Evolutionary conservation across 2,329 filamentous ascomycete genomes (phyloP).

Genomic region (Cadophora sp.): DNA sequence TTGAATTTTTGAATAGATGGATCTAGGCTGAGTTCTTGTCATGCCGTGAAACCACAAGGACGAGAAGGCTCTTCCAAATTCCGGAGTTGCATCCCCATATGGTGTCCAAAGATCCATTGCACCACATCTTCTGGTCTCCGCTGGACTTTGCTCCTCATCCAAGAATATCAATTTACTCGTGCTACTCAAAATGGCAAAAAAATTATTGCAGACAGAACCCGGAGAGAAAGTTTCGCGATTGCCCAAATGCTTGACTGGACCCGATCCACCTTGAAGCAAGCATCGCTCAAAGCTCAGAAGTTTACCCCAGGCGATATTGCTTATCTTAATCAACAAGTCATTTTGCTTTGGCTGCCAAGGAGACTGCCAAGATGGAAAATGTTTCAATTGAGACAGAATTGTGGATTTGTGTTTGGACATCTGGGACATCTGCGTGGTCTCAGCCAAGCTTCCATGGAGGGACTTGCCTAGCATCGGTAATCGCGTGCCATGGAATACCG

Average conservation of each 20-base stretch:
- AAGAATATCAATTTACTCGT: too few species aligned
- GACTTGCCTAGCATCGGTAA: background rate
- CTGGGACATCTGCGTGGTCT: background rate
- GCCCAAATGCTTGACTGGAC: background rate
- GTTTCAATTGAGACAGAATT: conserved; percentile 11
- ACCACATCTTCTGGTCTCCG: too few species aligned
- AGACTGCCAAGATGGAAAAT: conserved; percentile 6
- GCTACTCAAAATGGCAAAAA: too few species aligned
- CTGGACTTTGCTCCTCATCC: too few species aligned
- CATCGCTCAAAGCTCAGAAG: background rate
- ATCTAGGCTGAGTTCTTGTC: too few species aligned
- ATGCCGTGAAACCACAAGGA: too few species aligned
- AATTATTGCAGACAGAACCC: too few species aligned
- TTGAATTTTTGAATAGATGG: too few species aligned
- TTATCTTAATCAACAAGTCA: background rate
- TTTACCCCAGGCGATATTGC: conserved; percentile 5
- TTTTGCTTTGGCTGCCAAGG: conserved; percentile 2
- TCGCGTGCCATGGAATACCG: conserved; percentile 9
- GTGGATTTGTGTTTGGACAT: background rate
- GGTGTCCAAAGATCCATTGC: too few species aligned
- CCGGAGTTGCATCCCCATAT: too few species aligned
- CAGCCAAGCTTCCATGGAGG: background rate
- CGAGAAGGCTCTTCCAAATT: too few species aligned
- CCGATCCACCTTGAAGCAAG: background rate
- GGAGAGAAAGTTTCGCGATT: too few species aligned